Percentiles rank a stretch among this genome's conserved stretches.
Evolutionary conservation across 192 early-diverging fungal species (phyloP).

Genomic region (Rhizoclosmatium globosum): DNA sequence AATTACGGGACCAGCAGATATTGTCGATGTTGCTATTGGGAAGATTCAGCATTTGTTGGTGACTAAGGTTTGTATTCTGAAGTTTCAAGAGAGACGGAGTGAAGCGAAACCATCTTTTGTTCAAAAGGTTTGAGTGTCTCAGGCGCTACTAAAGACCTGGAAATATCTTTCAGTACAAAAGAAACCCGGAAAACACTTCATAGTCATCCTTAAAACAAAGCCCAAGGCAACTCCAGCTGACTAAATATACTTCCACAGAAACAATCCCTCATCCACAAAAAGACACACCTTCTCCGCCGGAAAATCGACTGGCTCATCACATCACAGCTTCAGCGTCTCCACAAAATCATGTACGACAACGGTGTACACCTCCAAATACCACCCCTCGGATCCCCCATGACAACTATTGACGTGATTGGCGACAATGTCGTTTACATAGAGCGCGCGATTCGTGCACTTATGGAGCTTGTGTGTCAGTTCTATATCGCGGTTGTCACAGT

Average conservation of each 20-base stretch:
- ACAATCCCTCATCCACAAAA: constrained; percentile 46
- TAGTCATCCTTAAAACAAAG: background rate
- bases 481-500: constrained; percentile 60
- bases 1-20: constrained; percentile 65
- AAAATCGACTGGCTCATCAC: constrained; percentile 85
- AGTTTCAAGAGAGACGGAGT: background rate
- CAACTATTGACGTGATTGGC: constrained; percentile 67
- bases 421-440: constrained; percentile 76
- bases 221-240: background rate
- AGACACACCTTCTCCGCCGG: constrained; percentile 62
- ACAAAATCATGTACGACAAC: constrained; percentile 81
- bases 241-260: background rate
- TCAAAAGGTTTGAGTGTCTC: background rate
- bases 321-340: constrained; percentile 66
- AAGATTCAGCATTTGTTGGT: constrained; percentile 52
- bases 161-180: no score
- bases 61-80: constrained; percentile 20
- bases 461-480: constrained; percentile 69
- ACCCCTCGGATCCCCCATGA: constrained; percentile 60
- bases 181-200: no score
- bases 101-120: background rate
- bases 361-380: constrained; percentile 73
- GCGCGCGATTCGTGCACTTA: constrained; percentile 73
- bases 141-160: background rate
- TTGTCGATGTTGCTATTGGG: constrained; percentile 58